Evolutionary conservation across 2,329 filamentous ascomycete species (phyloP), one percentile per base, ranked within the genome.

Genomic region (Phaeosphaeriaceae sp.): DNA sequence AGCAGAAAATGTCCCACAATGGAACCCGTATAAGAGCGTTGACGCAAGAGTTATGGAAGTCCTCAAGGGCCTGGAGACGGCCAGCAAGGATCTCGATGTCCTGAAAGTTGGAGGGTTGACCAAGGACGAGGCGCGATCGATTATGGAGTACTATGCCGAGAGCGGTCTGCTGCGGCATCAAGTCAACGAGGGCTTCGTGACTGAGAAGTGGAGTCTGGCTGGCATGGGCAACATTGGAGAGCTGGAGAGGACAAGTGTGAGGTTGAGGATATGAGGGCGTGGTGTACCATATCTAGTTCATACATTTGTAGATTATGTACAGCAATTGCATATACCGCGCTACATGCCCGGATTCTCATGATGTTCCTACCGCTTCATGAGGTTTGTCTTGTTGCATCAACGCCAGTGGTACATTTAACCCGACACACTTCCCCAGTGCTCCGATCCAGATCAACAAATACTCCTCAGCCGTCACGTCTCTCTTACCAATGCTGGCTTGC

Each of bases 61-160:
- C 2, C 61, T 83, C 57, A 77, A 79, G 56, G 74, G 74, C 7
- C 75, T 85, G 13, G 57, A 58, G 21, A 57, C 53, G n/a, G 63
- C 62, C 21, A 66, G 62, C 63, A 75, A 78, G 53, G 72, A 72
- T 7, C 74, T 76, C 1, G 78, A 82, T 31, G 74, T 85, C 2
- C 76, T 83, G 66, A 83, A 85, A 20, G 73, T 97, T 20, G 83
- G 85, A 44, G 90, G 91, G 9, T 71, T 97, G 65, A 89, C 82
- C 68, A 91, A 89, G 78, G 79, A 84, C 1, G 94, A 98, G 79
- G 88, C 91, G 11, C 86, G 89, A 58, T 85, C 88, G 0, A 82
- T 96, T 67, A 89, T 98, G 88, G 93, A 97, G 81, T 98, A 97
- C 80, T 98, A 94, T 84, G 93, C 92, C 5, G 88, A 87, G 36